Evolutionary conservation across 768 basidiomycete species (phyloP).

Genomic region (Lentinula raphanica): DNA sequence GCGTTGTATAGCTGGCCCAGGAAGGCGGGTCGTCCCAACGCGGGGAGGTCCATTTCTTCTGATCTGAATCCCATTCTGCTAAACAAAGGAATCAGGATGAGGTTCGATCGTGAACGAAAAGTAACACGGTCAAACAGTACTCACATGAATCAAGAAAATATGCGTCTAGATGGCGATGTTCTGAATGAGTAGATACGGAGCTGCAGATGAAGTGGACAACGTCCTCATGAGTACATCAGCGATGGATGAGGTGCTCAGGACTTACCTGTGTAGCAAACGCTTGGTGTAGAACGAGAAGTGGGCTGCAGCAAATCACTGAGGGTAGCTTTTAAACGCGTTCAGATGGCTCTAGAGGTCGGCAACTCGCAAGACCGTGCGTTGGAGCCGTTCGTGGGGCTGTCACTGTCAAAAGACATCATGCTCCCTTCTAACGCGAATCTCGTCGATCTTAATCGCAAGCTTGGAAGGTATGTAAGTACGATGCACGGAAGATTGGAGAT

Average conservation of each 20-base stretch:
- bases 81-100: no score
- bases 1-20: not conserved
- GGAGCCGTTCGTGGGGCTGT: not conserved
- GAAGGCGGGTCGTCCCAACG: not conserved
- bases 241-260: no score
- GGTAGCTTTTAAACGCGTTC: no score
- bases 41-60: conserved; percentile 1
- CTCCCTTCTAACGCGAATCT: not conserved
- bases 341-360: not conserved
- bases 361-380: not conserved
- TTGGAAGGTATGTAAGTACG: no score
- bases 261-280: no score
- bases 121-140: not conserved
- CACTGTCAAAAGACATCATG: not conserved
- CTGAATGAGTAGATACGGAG: not conserved
- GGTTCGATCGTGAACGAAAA: not conserved
- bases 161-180: not conserved
- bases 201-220: not conserved
- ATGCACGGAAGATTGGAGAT: no score
- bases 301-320: no score
- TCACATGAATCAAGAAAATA: not conserved
- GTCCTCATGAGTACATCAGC: not conserved
- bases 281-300: no score
- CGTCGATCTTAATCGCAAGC: not conserved
- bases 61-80: not conserved